Percentiles rank a stretch among this genome's conserved stretches.
These are phyloP conservation scores for Schizopora paradoxa DNA, from an alignment of 1,284 basidiomycete genomes.

Conservation along the genomic window DNA sequence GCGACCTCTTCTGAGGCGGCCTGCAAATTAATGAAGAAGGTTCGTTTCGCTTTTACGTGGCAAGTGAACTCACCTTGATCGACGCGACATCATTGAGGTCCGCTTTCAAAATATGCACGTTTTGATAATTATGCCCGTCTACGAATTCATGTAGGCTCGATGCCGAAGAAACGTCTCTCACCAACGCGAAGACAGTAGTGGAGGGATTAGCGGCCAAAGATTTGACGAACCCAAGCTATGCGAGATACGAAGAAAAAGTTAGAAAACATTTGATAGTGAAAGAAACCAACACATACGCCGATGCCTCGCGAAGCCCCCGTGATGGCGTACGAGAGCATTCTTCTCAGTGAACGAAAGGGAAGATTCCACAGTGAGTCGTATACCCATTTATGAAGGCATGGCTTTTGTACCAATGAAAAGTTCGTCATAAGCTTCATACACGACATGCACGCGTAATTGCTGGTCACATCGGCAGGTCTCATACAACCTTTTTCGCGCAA, in stretches of 20 bases:
- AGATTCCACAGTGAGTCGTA: too few relatives aligned
- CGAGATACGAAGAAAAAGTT: not conserved
- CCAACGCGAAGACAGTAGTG: slow-evolving; percentile 31
- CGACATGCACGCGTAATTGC: too few relatives aligned
- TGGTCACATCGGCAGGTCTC: too few relatives aligned
- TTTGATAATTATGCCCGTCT: slow-evolving; percentile 16
- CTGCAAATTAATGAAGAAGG: too few relatives aligned
- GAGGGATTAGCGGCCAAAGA: slow-evolving; percentile 22
- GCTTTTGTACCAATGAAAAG: too few relatives aligned
- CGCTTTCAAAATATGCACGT: slow-evolving; percentile 29
- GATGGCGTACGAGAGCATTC: slow-evolving; percentile 29
- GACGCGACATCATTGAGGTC: slow-evolving; percentile 28
- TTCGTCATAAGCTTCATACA: too few relatives aligned
- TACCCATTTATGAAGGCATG: too few relatives aligned
- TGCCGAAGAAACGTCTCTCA: slow-evolving; percentile 24
- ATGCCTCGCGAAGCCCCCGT: slow-evolving; percentile 31
- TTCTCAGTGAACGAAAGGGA: too few relatives aligned
- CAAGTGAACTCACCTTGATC: slow-evolving; percentile 22
- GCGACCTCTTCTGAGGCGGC: slow-evolving; percentile 22
- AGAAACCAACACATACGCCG: slow-evolving; percentile 21
- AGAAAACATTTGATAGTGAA: not conserved
- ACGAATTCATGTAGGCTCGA: slow-evolving; percentile 20
- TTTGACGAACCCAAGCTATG: slow-evolving; percentile 32
- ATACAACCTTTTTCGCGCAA: too few relatives aligned
- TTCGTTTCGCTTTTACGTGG: too few relatives aligned